phyloP scores from a whole-genome alignment of 345 rosid genomes.

The Aquilaria malaccensis region DNA sequence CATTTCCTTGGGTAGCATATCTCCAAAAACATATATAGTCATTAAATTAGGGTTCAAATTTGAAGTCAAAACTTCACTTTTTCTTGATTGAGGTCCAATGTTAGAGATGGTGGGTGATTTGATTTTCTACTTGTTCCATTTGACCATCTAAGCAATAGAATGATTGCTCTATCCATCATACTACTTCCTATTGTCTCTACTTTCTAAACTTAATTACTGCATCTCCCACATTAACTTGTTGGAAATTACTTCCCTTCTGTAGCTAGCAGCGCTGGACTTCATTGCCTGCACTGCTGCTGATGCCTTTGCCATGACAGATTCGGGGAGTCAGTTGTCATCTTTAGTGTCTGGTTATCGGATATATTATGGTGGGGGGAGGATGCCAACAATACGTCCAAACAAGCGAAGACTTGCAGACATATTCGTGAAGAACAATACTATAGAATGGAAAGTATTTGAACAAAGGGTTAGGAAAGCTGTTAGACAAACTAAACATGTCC shows the following conservation, averaged over 20 bases:
- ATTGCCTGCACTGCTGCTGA: slow-evolving; percentile 74
- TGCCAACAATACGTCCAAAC: slow-evolving; percentile 77
- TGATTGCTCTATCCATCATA: too few relatives aligned
- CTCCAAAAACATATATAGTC: too few relatives aligned
- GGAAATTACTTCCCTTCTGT: slow-evolving; percentile 11
- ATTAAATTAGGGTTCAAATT: too few relatives aligned
- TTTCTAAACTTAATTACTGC: too few relatives aligned
- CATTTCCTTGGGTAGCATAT: too few relatives aligned
- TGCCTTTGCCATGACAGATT: slow-evolving; percentile 97
- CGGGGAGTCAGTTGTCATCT: slow-evolving; percentile 90
- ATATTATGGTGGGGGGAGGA: slow-evolving; percentile 43
- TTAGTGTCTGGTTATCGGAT: slow-evolving; percentile 80
- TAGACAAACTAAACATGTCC: slow-evolving; percentile 86
- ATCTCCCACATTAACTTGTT: too few relatives aligned
- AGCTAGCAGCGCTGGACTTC: slow-evolving; percentile 96
- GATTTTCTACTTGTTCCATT: too few relatives aligned
- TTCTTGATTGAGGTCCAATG: too few relatives aligned
- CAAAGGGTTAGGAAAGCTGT: slow-evolving; percentile 87
- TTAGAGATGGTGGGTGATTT: too few relatives aligned
- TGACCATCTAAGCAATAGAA: too few relatives aligned
- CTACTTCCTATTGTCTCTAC: too few relatives aligned
- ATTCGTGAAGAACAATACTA: slow-evolving; percentile 62
- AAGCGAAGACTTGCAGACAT: slow-evolving; percentile 71
- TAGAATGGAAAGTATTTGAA: slow-evolving; percentile 85
- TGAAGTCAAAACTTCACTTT: too few relatives aligned